Evolutionary conservation across 2,329 filamentous ascomycete species (phyloP).

Genomic region (Nigrospora oryzae): DNA sequence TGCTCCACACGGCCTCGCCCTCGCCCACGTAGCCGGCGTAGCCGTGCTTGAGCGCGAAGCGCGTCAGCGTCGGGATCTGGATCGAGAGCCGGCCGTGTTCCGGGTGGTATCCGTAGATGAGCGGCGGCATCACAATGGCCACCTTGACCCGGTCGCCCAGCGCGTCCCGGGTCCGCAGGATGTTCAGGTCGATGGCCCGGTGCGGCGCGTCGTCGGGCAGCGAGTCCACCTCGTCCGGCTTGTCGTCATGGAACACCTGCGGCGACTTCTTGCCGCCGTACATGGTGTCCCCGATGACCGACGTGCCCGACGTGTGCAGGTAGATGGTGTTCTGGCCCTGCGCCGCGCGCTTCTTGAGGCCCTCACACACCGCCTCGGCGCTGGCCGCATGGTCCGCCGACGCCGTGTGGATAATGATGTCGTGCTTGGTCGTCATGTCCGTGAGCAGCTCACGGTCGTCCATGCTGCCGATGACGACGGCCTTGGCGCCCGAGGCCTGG

Average conservation of each 20-base stretch:
- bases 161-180: constrained; percentile 24
- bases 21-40: constrained; percentile 34
- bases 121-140: constrained; percentile 36
- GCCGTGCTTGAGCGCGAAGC: constrained; percentile 38
- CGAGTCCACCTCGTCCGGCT: constrained; percentile 28
- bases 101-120: constrained; percentile 35
- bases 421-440: constrained; percentile 23
- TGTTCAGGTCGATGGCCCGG: constrained; percentile 34
- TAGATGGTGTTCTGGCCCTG: constrained; percentile 30
- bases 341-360: constrained; percentile 27
- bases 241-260: constrained; percentile 32
- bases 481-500: constrained; percentile 22
- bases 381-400: constrained; percentile 38
- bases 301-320: constrained; percentile 39
- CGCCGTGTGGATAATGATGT: constrained; percentile 39
- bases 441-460: constrained; percentile 29
- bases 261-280: constrained; percentile 22
- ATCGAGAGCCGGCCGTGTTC: constrained; percentile 31
- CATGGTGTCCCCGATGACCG: constrained; percentile 27
- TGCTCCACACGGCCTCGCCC: constrained; percentile 29
- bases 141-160: constrained; percentile 31
- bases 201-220: constrained; percentile 32
- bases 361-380: constrained; percentile 33
- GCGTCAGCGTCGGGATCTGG: constrained; percentile 35
- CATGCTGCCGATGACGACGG: constrained; percentile 29